Base-by-base conservation (phyloP, 371 early-diverging fungal species). In the Blakeslea trispora region DNA sequence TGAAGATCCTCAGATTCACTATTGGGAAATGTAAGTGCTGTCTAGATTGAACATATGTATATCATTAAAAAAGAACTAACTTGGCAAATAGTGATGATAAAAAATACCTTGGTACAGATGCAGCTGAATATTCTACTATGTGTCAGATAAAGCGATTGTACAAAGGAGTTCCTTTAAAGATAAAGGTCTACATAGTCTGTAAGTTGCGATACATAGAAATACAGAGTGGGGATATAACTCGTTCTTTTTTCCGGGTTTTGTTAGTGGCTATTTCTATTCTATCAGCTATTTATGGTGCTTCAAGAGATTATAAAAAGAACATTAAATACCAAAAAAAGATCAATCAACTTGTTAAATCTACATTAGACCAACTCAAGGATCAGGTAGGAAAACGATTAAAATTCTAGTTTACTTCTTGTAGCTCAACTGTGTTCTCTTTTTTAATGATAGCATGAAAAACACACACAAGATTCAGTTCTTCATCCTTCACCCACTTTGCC, bases 1-100 rank as follows among this genome's bases (percentile, higher is more conserved):
- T 8, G 64, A 59, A 19, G 59, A 64, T 48, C 52, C 64, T 10
- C 41, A 50, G 8, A 31, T 59, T 19, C 51, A 51, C 18, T 50
- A 46, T 17, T 55, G 55, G 55, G 58, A 59, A 37, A 34, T 43
- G 64, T 59, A 59, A 64, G 64, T 45, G n/a, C n/a, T n/a, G n/a
- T n/a, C n/a, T n/a, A 6, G 14, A 10, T 34, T 32, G 11, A 35
- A 40, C 32, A 10, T 19, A 31, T 31, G 34, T 21, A 23, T 24
- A 17, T 32, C 14, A 37, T 37, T 37, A 9, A 37, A 9, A 37
- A 13, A 9, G 2, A 37, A 13, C 13, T n/a, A n/a, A n/a, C n/a
- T n/a, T n/a, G n/a, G n/a, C n/a, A n/a, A 10, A 13, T 35, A 52
- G 53, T 8, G 47, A 59, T 23, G 40, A 48, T 13, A n/a, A 53